phyloP scores from a whole-genome alignment of 2,329 filamentous ascomycete genomes.

The Aspergillus floridensis region DNA sequence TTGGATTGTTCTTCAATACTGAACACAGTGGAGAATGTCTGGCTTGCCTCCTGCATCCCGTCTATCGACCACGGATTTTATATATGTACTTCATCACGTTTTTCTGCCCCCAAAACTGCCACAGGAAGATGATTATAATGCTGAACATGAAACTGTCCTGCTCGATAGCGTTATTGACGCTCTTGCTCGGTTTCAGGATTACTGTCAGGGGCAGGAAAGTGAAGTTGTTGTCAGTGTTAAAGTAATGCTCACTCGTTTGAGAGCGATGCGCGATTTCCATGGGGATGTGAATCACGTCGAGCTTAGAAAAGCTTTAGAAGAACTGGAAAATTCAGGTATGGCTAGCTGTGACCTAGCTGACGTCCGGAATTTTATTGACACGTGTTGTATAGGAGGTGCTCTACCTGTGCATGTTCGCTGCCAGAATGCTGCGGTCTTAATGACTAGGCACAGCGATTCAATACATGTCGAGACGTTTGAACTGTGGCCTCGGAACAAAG shows the following conservation, averaged over 20 bases:
- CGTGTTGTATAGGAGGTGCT: conserved; percentile 14
- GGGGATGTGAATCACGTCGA: conserved; percentile 15
- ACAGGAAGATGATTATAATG: conserved; percentile 34
- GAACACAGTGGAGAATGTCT: not conserved
- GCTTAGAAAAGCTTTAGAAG: conserved; percentile 6
- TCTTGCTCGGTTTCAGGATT: conserved; percentile 18
- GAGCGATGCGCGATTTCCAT: conserved; percentile 3
- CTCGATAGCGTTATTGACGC: conserved; percentile 19
- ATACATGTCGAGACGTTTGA: conserved; percentile 47
- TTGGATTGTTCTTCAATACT: conserved; percentile 1
- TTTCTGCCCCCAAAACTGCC: conserved; percentile 52
- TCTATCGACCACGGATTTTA: not conserved
- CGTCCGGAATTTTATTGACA: conserved; percentile 2
- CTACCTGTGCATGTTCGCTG: conserved; percentile 43
- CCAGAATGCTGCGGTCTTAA: conserved; percentile 50
- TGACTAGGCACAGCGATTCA: conserved; percentile 26
- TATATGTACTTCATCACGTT: conserved; percentile 47
- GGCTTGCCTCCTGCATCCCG: not conserved
- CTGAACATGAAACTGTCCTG: conserved; percentile 25
- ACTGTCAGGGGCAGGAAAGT: conserved; percentile 5
- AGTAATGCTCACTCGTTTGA: conserved; percentile 17
- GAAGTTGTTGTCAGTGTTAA: conserved; percentile 8
- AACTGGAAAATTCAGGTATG: conserved; percentile 12
- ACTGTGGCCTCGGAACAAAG: conserved; percentile 41
- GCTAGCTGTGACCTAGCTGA: conserved; percentile 1